Percentiles rank a stretch among this genome's conserved stretches.
Evolutionary conservation across 148 eudicot species (phyloP).

Genomic region (Chenopodium suecicum): DNA sequence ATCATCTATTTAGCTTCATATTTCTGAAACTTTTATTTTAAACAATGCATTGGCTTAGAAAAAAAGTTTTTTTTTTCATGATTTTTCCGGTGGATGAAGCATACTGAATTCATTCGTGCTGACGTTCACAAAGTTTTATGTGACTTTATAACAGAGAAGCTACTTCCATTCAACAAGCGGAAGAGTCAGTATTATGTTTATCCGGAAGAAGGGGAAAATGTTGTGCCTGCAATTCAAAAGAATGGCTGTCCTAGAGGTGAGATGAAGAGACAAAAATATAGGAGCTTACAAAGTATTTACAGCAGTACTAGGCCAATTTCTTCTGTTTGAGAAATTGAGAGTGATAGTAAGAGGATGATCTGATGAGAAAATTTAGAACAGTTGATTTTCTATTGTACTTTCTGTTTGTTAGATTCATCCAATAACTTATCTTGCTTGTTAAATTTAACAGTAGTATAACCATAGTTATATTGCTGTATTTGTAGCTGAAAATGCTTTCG

Average conservation of each 20-base stretch:
- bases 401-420: background rate
- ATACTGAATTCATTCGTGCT: background rate
- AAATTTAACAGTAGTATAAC: background rate
- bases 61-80: background rate
- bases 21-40: no score
- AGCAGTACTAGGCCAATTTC: background rate
- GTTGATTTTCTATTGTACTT: background rate
- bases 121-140: background rate
- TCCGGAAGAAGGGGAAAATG: background rate
- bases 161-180: constrained; percentile 27
- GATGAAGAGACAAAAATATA: background rate
- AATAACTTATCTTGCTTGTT: background rate
- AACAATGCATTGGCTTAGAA: no score
- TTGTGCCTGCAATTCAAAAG: background rate
- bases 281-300: constrained; percentile 20
- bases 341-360: background rate
- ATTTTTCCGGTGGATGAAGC: background rate
- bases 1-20: background rate
- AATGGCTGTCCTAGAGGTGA: background rate
- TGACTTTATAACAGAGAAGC: constrained; percentile 1
- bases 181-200: constrained; percentile 13
- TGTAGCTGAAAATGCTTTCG: no score
- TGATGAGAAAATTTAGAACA: background rate
- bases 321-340: background rate
- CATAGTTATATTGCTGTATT: background rate